Evolutionary conservation across 2,329 filamentous ascomycete genomes (phyloP), one percentile per base, ranked within the genome.

Genomic region (Aspergillus versicolor): DNA sequence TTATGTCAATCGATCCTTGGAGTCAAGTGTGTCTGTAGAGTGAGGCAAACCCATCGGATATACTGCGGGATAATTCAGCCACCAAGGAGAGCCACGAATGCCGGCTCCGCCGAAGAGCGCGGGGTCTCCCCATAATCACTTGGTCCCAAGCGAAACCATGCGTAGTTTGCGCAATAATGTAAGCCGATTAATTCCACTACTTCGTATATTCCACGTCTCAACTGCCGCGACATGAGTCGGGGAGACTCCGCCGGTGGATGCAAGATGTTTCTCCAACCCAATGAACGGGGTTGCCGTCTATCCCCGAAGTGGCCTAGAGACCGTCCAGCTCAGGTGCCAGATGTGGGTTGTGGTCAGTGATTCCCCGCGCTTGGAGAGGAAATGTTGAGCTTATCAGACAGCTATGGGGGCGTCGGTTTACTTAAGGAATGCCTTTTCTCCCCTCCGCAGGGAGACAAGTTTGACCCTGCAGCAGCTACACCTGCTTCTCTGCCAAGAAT

Each of bases 331-430:
- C 22, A 50, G 22, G n/a, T 27, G 48, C 15, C 24, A 32, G 44
- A 30, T 32, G 15, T 32, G 42, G 41, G 21, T 34, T 41, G 4
- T 32, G 44, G 44, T 30, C 37, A 40, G 6, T 13, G 9, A 32
- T 42, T 41, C 48, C 48, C 48, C 48, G 46, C 46, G 37, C 48
- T 50, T 42, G 5, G 37, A 41, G 37, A 34, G 21, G 48, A 38
- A 50, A n/a, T 40, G 13, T 7, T 17, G 32, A 41, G 48, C 24
- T 34, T 44, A 22, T 52, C 40, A 9, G 27, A 9, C 38, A 37
- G 41, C 19, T 13, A 40, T 49, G 17, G 19, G 9, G 21, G 24
- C 3, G 27, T 30, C 27, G 13, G 9, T 42, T 37, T 41, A 50
- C 48, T 50, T 42, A 42, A 50, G 37, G 11, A 7, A 21, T 30